Percentiles rank a stretch among this genome's conserved stretches.
These are phyloP conservation scores for Suillus subaureus DNA, from an alignment of 768 basidiomycete species.

Conservation along the genomic window DNA sequence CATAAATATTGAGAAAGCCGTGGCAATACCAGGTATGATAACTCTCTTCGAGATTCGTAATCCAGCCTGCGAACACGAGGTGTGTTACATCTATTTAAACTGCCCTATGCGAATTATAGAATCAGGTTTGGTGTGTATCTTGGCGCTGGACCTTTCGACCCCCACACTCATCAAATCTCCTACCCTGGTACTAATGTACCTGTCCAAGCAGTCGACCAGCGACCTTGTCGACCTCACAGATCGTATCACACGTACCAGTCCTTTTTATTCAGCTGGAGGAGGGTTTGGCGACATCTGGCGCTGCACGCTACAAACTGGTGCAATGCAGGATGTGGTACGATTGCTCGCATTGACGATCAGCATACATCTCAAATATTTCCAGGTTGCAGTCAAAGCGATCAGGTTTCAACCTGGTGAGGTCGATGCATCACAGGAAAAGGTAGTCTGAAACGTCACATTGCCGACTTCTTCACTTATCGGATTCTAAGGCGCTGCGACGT, in stretches of 20 bases:
- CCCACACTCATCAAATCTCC: neutral
- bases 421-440: neutral
- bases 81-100: slow-evolving; percentile 4
- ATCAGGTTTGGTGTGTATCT: neutral
- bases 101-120: slow-evolving; percentile 1
- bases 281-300: slow-evolving; percentile 9
- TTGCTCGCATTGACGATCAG: neutral
- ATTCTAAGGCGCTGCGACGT: slow-evolving; percentile 25
- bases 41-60: neutral
- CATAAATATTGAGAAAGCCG: neutral
- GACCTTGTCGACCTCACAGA: slow-evolving; percentile 6
- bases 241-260: neutral
- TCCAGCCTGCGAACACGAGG: slow-evolving; percentile 2
- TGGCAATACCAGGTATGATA: neutral
- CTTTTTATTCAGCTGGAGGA: neutral
- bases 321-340: neutral
- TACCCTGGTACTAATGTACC: neutral
- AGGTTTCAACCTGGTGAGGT: neutral
- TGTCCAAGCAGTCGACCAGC: neutral
- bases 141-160: slow-evolving; percentile 4
- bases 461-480: neutral
- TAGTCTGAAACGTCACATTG: neutral
- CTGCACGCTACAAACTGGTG: neutral
- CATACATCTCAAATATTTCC: neutral
- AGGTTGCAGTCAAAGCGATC: slow-evolving; percentile 11